These are phyloP conservation scores for Onygenales sp. DNA, from an alignment of 2,329 filamentous ascomycete genomes.

Conservation along the genomic window DNA sequence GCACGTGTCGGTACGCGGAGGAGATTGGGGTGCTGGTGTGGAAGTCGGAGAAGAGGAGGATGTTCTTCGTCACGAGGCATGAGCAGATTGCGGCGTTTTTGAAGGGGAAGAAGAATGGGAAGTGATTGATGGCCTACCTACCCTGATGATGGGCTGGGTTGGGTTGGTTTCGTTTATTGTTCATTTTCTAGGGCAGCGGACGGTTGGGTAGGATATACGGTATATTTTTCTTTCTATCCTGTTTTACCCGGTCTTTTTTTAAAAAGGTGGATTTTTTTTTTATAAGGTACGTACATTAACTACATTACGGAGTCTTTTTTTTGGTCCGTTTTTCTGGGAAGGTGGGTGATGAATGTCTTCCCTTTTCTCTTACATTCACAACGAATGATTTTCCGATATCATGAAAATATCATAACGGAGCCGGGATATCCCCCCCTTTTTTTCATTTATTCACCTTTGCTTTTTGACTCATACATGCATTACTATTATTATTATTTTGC, in stretches of 20 bases:
- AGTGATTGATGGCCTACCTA: constrained; percentile 10
- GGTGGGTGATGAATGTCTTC: too few species aligned
- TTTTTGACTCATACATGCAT: too few species aligned
- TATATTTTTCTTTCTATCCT: too few species aligned
- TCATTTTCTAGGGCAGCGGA: too few species aligned
- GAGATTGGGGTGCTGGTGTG: constrained; percentile 85
- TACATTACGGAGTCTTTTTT: neutral
- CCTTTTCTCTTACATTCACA: too few species aligned
- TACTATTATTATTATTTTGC: too few species aligned
- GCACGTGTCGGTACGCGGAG: constrained; percentile 56
- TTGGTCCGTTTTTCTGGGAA: neutral
- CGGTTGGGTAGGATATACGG: too few species aligned
- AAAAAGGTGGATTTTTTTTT: neutral
- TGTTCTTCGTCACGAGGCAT: constrained; percentile 86
- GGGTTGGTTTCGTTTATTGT: neutral
- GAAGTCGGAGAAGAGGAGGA: constrained; percentile 67
- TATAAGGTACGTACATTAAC: too few species aligned
- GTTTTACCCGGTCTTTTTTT: neutral
- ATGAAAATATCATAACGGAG: too few species aligned
- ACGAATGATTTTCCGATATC: too few species aligned
- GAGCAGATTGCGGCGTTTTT: constrained; percentile 82
- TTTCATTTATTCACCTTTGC: too few species aligned
- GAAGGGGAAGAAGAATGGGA: constrained; percentile 49
- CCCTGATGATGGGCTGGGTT: neutral
- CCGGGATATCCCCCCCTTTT: too few species aligned